Percentiles rank a stretch among this genome's conserved stretches.
Evolutionary conservation across 768 basidiomycete genomes (phyloP).

Genomic region (Rhizopogon vulgaris): DNA sequence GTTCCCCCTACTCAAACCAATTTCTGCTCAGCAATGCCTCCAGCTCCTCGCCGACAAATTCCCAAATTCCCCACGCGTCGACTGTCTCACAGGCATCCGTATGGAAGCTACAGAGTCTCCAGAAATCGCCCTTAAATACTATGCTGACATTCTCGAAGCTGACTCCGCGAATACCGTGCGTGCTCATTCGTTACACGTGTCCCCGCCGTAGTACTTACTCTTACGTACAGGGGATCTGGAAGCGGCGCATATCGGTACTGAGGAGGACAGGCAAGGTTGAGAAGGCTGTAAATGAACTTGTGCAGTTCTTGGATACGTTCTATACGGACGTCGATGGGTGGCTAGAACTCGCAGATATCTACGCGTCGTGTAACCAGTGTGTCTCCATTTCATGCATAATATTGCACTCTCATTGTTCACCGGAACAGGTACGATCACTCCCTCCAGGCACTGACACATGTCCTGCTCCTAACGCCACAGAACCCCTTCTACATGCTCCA

Average conservation of each 20-base stretch:
- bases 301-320: constrained; percentile 74
- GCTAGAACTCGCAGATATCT: constrained; percentile 80
- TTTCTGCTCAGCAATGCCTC: constrained; percentile 31
- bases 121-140: constrained; percentile 55
- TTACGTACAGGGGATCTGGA: constrained; percentile 56
- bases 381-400: constrained; percentile 18
- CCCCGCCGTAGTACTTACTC: neutral
- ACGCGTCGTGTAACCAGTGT: constrained; percentile 69
- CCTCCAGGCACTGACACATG: constrained; percentile 74
- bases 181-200: constrained; percentile 1
- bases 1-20: constrained; percentile 4
- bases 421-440: constrained; percentile 59
- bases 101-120: constrained; percentile 63
- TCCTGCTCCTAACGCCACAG: constrained; percentile 75
- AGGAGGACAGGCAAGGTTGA: constrained; percentile 57
- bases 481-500: constrained; percentile 83
- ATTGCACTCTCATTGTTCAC: neutral
- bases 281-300: constrained; percentile 64
- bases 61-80: constrained; percentile 73
- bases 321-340: constrained; percentile 87
- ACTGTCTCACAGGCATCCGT: constrained; percentile 71
- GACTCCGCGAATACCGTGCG: constrained; percentile 71
- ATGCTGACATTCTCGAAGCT: constrained; percentile 49
- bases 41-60: constrained; percentile 59
- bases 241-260: constrained; percentile 73